phyloP scores from a whole-genome alignment of 2,329 filamentous ascomycete genomes.

The Alternaria sp. region DNA sequence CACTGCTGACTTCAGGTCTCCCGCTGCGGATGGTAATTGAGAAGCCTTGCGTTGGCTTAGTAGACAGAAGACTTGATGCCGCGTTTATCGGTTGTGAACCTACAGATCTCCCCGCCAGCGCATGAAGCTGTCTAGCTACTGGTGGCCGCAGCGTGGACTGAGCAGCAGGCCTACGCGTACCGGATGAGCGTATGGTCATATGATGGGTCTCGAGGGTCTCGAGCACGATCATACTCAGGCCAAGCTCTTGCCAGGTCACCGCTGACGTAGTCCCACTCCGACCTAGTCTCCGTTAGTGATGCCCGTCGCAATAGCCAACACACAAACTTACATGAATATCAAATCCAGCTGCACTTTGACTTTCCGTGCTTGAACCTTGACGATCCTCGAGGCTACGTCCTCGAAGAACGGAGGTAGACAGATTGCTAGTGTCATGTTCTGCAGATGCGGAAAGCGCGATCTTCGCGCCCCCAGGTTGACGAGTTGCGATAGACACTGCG shows the following conservation, averaged over 20 bases:
- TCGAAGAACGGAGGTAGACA: conserved; percentile 8
- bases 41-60: neutral
- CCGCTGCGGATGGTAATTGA: neutral
- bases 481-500: conserved; percentile 13
- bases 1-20: neutral
- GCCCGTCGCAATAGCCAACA: neutral
- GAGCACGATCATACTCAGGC: conserved; percentile 9
- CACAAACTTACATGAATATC: conserved; percentile 6
- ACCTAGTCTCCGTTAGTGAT: conserved; percentile 1
- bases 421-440: conserved; percentile 9
- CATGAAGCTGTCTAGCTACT: neutral
- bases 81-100: neutral
- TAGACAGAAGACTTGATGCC: neutral
- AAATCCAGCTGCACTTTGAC: conserved; percentile 1
- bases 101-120: neutral
- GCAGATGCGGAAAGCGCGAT: conserved; percentile 6
- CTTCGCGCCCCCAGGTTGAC: conserved; percentile 5
- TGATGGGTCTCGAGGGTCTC: conserved; percentile 8
- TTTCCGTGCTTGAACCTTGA: conserved; percentile 6
- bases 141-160: neutral
- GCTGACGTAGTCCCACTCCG: neutral
- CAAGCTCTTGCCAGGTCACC: conserved; percentile 2
- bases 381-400: conserved; percentile 8
- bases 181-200: neutral
- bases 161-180: neutral